phyloP scores from a whole-genome alignment of 257 asterid species.

The Verbena officinalis region DNA sequence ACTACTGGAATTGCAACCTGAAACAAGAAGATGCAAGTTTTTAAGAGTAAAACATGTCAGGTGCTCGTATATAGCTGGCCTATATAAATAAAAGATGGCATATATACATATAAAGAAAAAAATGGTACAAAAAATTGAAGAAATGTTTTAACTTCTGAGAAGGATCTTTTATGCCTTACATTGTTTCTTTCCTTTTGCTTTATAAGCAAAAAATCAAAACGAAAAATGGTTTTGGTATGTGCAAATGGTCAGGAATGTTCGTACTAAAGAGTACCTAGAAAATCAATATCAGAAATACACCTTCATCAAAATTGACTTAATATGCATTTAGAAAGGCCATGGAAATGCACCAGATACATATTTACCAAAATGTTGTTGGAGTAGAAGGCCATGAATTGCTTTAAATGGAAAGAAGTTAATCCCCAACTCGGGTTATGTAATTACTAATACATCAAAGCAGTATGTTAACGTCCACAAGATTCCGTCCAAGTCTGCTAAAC shows the following conservation, averaged over 20 bases:
- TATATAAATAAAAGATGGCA: background rate
- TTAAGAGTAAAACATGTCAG: background rate
- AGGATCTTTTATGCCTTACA: background rate
- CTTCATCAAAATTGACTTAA: background rate
- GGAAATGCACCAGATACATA: background rate
- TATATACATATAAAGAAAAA: background rate
- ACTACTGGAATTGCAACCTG: constrained; percentile 97
- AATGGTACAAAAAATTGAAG: too few species aligned
- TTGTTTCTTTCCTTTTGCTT: background rate
- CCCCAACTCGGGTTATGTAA: too few species aligned
- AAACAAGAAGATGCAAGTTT: constrained; percentile 17
- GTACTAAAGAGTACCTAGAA: background rate
- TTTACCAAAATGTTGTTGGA: constrained; percentile 7
- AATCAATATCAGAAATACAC: constrained; percentile 9
- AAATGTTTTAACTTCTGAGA: background rate
- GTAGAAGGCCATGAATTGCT: background rate
- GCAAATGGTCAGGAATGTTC: background rate
- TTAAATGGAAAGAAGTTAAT: background rate
- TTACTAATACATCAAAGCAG: background rate
- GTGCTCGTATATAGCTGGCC: background rate
- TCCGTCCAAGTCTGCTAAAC: background rate
- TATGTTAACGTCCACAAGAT: background rate
- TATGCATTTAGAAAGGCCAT: background rate
- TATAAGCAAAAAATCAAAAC: background rate
- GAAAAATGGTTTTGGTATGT: background rate